Evolutionary conservation across 768 basidiomycete genomes (phyloP).

Genomic region (Pulveroboletus sp.): DNA sequence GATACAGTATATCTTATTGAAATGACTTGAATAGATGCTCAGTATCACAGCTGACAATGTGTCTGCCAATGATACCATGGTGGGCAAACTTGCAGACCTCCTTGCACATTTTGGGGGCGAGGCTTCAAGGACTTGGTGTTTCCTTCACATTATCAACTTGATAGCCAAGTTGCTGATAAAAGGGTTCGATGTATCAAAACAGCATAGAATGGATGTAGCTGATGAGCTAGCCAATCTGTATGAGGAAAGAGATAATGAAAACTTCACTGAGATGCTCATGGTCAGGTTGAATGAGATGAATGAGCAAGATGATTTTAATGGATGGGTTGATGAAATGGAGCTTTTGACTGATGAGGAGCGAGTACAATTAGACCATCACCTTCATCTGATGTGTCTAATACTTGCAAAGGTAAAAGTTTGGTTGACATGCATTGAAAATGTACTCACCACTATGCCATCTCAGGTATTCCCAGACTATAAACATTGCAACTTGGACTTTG

Average conservation of each 20-base stretch:
- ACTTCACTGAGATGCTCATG: too few species aligned
- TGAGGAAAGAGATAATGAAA: neutral
- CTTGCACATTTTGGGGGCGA: constrained; percentile 20
- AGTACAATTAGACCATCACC: constrained; percentile 6
- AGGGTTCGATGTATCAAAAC: neutral
- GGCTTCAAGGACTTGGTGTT: constrained; percentile 31
- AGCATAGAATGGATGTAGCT: neutral
- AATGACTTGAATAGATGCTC: constrained; percentile 17
- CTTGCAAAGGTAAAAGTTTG: constrained; percentile 11
- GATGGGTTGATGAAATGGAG: constrained; percentile 18
- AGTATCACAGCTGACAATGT: constrained; percentile 23
- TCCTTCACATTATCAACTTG: constrained; percentile 38
- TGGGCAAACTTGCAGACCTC: neutral
- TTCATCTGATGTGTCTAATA: neutral
- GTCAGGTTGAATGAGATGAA: too few species aligned
- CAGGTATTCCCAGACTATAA: too few species aligned
- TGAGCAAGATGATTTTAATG: neutral
- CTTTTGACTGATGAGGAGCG: constrained; percentile 12
- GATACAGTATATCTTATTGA: neutral
- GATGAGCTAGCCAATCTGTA: neutral
- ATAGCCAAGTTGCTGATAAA: constrained; percentile 5
- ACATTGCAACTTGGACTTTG: too few species aligned
- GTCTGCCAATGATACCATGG: neutral
- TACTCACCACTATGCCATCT: too few species aligned
- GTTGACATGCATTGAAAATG: too few species aligned